Conservation (phyloP, 768 basidiomycete genomes). For the Suillus fuscotomentosus region DNA sequence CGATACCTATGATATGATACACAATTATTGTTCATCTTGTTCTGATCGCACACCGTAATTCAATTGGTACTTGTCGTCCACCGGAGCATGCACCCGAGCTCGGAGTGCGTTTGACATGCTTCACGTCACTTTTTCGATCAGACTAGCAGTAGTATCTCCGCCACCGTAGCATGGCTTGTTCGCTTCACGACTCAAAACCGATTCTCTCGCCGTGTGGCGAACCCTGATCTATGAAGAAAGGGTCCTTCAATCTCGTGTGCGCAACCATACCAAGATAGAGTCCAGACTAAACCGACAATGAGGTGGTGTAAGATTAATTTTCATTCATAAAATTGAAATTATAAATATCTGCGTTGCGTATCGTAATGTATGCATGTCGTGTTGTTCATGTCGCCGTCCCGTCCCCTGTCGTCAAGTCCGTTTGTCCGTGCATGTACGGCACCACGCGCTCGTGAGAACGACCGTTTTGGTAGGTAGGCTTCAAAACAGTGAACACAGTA, state of each 20-base stretch:
- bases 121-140: neutral
- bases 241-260: too few relatives aligned
- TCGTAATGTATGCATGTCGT: neutral
- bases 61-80: neutral
- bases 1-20: conserved; percentile 25
- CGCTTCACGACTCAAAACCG: neutral
- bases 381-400: neutral
- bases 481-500: too few relatives aligned
- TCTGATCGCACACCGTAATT: neutral
- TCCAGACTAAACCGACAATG: neutral
- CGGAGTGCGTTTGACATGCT: too few relatives aligned
- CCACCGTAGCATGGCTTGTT: neutral
- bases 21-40: conserved; percentile 16
- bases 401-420: too few relatives aligned
- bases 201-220: neutral
- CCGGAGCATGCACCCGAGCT: too few relatives aligned
- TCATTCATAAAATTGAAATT: neutral
- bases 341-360: neutral
- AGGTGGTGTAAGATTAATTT: neutral
- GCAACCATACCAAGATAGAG: too few relatives aligned
- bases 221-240: neutral
- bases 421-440: neutral
- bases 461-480: too few relatives aligned
- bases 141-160: neutral
- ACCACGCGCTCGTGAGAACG: neutral